phyloP scores from a whole-genome alignment of 1,284 basidiomycete genomes.

The Xerocomus minutiporus region DNA sequence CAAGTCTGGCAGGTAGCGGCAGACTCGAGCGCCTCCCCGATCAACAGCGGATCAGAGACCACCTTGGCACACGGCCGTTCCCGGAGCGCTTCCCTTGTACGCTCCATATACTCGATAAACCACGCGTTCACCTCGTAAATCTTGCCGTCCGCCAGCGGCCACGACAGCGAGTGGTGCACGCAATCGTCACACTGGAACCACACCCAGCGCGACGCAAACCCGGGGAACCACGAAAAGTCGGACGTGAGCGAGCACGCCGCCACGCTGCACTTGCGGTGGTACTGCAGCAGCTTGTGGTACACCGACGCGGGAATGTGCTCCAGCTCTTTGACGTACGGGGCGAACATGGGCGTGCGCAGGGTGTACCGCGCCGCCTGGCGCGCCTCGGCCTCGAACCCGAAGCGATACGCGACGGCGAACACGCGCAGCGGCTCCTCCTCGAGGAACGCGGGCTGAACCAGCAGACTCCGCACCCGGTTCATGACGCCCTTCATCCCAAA shows the following conservation, averaged over 20 bases:
- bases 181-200: conserved; percentile 36
- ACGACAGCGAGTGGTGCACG: conserved; percentile 31
- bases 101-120: conserved; percentile 35
- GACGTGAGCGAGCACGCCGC: conserved; percentile 32
- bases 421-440: conserved; percentile 30
- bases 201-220: conserved; percentile 35
- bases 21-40: conserved; percentile 29
- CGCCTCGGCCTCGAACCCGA: conserved; percentile 28
- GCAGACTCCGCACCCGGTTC: conserved; percentile 23
- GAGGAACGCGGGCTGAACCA: conserved; percentile 24
- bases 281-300: conserved; percentile 35
- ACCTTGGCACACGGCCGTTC: conserved; percentile 32
- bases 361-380: conserved; percentile 28
- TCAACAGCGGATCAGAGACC: conserved; percentile 28
- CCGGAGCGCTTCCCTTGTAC: conserved; percentile 28
- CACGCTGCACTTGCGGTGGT: conserved; percentile 33
- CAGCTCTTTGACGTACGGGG: conserved; percentile 33
- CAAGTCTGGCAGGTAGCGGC: conserved; percentile 27
- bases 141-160: conserved; percentile 33
- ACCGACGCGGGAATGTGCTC: conserved; percentile 33
- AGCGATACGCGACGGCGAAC: conserved; percentile 33
- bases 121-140: conserved; percentile 34
- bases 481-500: conserved; percentile 34
- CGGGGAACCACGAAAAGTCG: conserved; percentile 36
- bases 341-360: conserved; percentile 31